Conservation (phyloP, 2,329 filamentous ascomycete species). For the Colletotrichum euphorbiae region DNA sequence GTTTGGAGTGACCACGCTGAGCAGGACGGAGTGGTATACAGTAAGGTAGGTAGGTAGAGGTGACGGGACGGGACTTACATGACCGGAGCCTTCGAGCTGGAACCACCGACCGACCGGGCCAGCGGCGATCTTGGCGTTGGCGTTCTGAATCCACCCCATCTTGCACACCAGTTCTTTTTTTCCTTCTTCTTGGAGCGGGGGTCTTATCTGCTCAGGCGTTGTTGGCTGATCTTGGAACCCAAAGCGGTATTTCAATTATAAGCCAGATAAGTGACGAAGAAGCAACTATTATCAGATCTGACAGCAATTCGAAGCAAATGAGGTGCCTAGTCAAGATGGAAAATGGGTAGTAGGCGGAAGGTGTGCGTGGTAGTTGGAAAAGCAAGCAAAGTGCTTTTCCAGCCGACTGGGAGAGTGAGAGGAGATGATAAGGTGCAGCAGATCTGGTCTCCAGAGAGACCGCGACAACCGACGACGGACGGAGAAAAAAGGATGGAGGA, state of each 20-base stretch:
- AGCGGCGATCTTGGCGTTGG: conserved; percentile 70
- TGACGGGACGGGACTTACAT: conserved; percentile 68
- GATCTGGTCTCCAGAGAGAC: neutral
- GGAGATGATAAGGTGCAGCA: neutral
- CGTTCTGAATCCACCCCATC: conserved; percentile 62
- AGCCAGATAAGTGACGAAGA: neutral
- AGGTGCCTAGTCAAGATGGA: neutral
- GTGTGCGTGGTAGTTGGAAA: neutral
- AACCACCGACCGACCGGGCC: conserved; percentile 79
- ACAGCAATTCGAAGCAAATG: conserved; percentile 1
- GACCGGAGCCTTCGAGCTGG: conserved; percentile 82
- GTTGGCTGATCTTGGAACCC: too few relatives aligned
- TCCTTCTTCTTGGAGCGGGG: neutral
- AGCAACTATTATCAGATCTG: neutral
- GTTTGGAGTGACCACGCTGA: too few relatives aligned
- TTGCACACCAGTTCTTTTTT: conserved; percentile 26
- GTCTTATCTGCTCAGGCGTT: too few relatives aligned
- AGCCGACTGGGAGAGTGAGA: neutral
- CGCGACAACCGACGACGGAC: conserved; percentile 1
- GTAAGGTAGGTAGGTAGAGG: too few relatives aligned
- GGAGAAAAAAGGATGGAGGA: conserved; percentile 5
- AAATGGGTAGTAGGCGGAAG: neutral
- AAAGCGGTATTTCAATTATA: neutral
- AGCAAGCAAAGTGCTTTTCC: neutral
- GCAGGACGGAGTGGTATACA: too few relatives aligned